Conservation (phyloP, 2,329 filamentous ascomycete genomes). For the Aspergillus melleus region DNA sequence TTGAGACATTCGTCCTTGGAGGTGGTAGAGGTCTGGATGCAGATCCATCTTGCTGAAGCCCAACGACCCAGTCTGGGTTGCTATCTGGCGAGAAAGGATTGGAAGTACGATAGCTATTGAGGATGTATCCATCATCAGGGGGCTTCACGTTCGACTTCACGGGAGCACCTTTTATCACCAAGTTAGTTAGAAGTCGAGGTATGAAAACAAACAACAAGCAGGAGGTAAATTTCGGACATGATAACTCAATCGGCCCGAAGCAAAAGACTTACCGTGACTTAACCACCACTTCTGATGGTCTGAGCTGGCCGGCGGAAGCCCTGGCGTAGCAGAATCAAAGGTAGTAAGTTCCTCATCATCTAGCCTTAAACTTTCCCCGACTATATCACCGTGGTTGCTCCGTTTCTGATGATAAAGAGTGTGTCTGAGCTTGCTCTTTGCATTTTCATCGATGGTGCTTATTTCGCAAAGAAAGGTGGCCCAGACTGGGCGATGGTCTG, state of each 20-base stretch:
- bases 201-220: background rate
- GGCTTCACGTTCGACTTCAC: conserved; percentile 71
- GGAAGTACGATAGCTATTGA: conserved; percentile 71
- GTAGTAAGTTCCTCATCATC: conserved; percentile 75
- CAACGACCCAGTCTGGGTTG: conserved; percentile 78
- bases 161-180: conserved; percentile 56
- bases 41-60: conserved; percentile 12
- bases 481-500: conserved; percentile 94
- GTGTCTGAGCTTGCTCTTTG: conserved; percentile 70
- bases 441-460: conserved; percentile 72
- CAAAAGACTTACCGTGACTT: conserved; percentile 52
- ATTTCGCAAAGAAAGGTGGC: conserved; percentile 83
- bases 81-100: conserved; percentile 78
- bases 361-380: conserved; percentile 24
- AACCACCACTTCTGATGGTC: conserved; percentile 67
- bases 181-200: background rate
- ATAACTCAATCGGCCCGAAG: conserved; percentile 4
- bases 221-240: background rate
- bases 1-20: conserved; percentile 14
- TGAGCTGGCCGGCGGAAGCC: conserved; percentile 64
- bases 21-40: conserved; percentile 25
- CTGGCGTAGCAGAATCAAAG: conserved; percentile 80
- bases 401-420: conserved; percentile 72
- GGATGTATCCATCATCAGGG: conserved; percentile 61
- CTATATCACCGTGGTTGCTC: conserved; percentile 58